phyloP scores from a whole-genome alignment of 2,329 filamentous ascomycete species.

The Capronia americana region DNA sequence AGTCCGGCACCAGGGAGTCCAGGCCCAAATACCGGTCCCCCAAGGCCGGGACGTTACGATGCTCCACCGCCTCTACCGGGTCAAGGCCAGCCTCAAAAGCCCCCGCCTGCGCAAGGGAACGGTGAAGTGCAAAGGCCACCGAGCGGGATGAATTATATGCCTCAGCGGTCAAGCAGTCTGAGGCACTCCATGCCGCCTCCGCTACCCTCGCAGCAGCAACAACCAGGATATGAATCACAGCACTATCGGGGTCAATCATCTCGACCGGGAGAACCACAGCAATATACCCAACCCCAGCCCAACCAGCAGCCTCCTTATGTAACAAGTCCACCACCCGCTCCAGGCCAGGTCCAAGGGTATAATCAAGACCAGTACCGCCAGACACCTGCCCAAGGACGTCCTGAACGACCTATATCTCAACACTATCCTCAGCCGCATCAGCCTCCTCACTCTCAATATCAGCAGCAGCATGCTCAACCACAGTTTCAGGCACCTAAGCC shows the following conservation, averaged over 20 bases:
- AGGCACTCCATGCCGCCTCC: constrained; percentile 32
- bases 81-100: constrained; percentile 12
- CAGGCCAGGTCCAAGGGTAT: constrained; percentile 14
- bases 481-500: constrained; percentile 37
- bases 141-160: constrained; percentile 44
- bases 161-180: constrained; percentile 42
- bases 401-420: constrained; percentile 17
- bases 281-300: constrained; percentile 20
- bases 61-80: constrained; percentile 39
- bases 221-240: constrained; percentile 28
- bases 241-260: constrained; percentile 38
- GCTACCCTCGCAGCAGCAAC: constrained; percentile 28
- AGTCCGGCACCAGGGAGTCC: constrained; percentile 15
- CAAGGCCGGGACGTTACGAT: constrained; percentile 37
- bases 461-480: constrained; percentile 29
- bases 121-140: constrained; percentile 39
- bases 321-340: constrained; percentile 16
- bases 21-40: not conserved
- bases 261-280: constrained; percentile 24
- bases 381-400: constrained; percentile 7
- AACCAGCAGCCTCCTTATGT: constrained; percentile 14
- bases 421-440: constrained; percentile 33
- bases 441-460: constrained; percentile 16
- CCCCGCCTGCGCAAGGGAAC: constrained; percentile 36
- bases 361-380: constrained; percentile 21